These are phyloP conservation scores for Zalaria obscura DNA, from an alignment of 2,329 filamentous ascomycete genomes.

Conservation along the genomic window DNA sequence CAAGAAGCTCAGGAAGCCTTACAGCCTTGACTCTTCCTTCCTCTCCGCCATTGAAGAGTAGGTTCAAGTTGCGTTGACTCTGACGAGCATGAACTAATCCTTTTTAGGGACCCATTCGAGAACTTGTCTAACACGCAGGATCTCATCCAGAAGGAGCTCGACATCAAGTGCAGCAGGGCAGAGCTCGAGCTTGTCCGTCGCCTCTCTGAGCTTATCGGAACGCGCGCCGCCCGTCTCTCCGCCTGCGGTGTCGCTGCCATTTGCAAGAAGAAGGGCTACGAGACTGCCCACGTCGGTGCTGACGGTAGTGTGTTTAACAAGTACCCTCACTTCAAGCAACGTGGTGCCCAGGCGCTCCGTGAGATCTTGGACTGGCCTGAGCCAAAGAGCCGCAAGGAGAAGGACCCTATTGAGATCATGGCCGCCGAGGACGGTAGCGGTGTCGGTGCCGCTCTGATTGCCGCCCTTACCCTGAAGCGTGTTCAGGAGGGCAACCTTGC, in stretches of 20 bases:
- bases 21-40: constrained; percentile 86
- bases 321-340: constrained; percentile 92
- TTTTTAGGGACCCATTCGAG: constrained; percentile 73
- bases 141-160: constrained; percentile 63
- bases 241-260: constrained; percentile 93
- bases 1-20: constrained; percentile 66
- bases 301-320: constrained; percentile 99
- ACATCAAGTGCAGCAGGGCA: constrained; percentile 53
- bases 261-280: constrained; percentile 86
- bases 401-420: constrained; percentile 68
- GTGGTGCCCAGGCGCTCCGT: constrained; percentile 74
- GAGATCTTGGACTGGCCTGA: constrained; percentile 93
- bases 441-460: constrained; percentile 94
- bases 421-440: constrained; percentile 91
- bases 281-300: constrained; percentile 82
- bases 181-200: constrained; percentile 85
- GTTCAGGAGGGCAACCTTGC: constrained; percentile 44
- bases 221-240: constrained; percentile 81
- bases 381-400: constrained; percentile 53
- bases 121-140: constrained; percentile 83
- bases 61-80: constrained; percentile 4
- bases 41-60: constrained; percentile 75
- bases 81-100: background rate
- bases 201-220: constrained; percentile 86
- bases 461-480: constrained; percentile 52